phyloP scores from a whole-genome alignment of 352 stramenopile genomes.

The Pythium insidiosum region DNA sequence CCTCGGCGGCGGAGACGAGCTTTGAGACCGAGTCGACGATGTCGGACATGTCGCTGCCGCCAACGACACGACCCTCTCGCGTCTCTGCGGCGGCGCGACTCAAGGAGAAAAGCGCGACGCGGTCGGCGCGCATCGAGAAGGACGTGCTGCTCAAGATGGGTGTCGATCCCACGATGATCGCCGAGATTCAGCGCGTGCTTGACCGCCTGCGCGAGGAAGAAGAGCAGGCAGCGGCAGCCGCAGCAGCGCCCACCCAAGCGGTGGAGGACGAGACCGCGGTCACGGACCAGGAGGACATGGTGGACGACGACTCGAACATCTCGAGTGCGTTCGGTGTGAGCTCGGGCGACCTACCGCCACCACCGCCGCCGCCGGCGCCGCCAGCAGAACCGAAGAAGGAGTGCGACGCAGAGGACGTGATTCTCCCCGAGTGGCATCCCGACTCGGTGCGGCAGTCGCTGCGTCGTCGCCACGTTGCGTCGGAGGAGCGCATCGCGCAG shows the following conservation, averaged over 20 bases:
- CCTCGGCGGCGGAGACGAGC: slow-evolving; percentile 39
- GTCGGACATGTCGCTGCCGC: slow-evolving; percentile 21
- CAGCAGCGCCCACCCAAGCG: slow-evolving; percentile 6
- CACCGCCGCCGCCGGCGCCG: slow-evolving; percentile 13
- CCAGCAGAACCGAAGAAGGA: slow-evolving; percentile 3
- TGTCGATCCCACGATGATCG: slow-evolving; percentile 61
- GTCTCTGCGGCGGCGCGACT: too few relatives aligned
- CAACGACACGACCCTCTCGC: too few relatives aligned
- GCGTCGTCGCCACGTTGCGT: slow-evolving; percentile 38
- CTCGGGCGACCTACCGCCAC: slow-evolving; percentile 11
- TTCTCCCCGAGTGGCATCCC: slow-evolving; percentile 58
- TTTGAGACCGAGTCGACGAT: slow-evolving; percentile 50
- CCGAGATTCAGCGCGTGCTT: slow-evolving; percentile 58
- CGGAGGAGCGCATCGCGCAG: slow-evolving; percentile 14
- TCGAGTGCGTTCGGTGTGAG: slow-evolving; percentile 38
- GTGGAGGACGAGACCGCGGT: slow-evolving; percentile 19
- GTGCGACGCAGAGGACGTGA: slow-evolving; percentile 14
- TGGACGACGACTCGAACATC: slow-evolving; percentile 22
- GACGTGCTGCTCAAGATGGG: slow-evolving; percentile 68
- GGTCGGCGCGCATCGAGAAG: slow-evolving; percentile 66
- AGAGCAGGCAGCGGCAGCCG: slow-evolving; percentile 9
- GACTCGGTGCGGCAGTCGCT: slow-evolving; percentile 36
- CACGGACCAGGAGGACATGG: slow-evolving; percentile 20
- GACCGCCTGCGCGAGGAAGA: slow-evolving; percentile 45
- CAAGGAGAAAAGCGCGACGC: slow-evolving; percentile 14